Base-by-base conservation (phyloP, 2,329 filamentous ascomycete species). In the Lasiodiplodia sp. region DNA sequence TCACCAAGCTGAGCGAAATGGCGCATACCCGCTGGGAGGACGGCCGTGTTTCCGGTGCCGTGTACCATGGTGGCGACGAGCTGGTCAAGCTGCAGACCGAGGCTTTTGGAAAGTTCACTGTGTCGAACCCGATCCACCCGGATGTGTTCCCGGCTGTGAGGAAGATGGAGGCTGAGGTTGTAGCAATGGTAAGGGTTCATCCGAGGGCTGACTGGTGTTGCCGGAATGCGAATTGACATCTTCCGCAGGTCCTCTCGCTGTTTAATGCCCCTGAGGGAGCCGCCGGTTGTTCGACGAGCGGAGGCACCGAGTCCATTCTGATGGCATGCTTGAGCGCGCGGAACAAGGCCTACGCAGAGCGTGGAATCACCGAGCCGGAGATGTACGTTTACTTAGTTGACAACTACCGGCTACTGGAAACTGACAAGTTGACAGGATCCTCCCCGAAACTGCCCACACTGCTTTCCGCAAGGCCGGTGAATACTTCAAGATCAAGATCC, bases 131-230 rank as follows among this genome's bases (percentile, higher is more conserved):
- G 3, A 96, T 99, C 73, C 96, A 99, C 79, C 96, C 96, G 7
- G 96, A 99, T 82, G 95, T 99, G 53, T 99, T 99, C 82, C 96
- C 96, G 18, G 96, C 95, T 34, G 94, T 99, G 65, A 87, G 96
- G 75, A 99, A 99, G 87, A 99, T 99, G 96, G 96, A 99, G 84
- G 95, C 96, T 55, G 96, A 99, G 83, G 85, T 99, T 70, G 96
- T 99, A 65, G 92, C 94, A 72, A 99, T 99, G 95, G 94, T 96
- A 78, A 58, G 78, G 66, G 21, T 44, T 68, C 63, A 66, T 65
- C 60, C 12, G 31, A 34, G n/a, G 37, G 7, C 44, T 21, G n/a
- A 31, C 18, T 21, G 44, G 12, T 18, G 6, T 31, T 25, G 37
- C 2, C 4, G 12, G 23, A 18, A 5, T 64, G 28, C n/a, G 2